phyloP scores from a whole-genome alignment of 805 yeast species.

The Kuraishia cidri region DNA sequence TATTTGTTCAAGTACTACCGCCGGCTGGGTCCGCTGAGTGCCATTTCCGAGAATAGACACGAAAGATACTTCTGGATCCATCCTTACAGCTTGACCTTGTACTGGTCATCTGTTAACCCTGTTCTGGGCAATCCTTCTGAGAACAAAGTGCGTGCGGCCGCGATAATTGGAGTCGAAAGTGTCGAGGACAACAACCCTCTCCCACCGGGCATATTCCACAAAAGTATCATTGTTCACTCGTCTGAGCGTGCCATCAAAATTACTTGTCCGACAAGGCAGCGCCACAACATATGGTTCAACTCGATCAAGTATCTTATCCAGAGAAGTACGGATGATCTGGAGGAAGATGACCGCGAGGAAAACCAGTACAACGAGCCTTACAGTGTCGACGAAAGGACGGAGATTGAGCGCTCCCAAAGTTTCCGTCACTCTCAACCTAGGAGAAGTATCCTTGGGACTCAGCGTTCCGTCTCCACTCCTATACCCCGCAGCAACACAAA shows the following conservation, averaged over 20 bases:
- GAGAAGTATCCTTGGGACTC: slow-evolving; percentile 1
- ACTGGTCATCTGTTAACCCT: slow-evolving; percentile 84
- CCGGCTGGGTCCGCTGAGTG: slow-evolving; percentile 63
- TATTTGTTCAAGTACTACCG: slow-evolving; percentile 79
- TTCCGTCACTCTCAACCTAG: slow-evolving; percentile 18
- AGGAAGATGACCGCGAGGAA: slow-evolving; percentile 2
- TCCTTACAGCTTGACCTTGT: slow-evolving; percentile 84
- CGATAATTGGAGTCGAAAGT: slow-evolving; percentile 70
- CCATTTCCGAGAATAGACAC: slow-evolving; percentile 74
- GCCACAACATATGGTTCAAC: slow-evolving; percentile 89
- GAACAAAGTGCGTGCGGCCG: slow-evolving; percentile 67
- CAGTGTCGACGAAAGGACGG: slow-evolving; percentile 3
- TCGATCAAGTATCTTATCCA: slow-evolving; percentile 67
- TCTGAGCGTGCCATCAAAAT: slow-evolving; percentile 54
- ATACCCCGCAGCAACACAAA: slow-evolving; percentile 1
- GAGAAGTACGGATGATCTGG: slow-evolving; percentile 2
- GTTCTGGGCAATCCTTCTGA: slow-evolving; percentile 58
- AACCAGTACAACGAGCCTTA: slow-evolving; percentile 2
- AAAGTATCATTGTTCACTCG: slow-evolving; percentile 71
- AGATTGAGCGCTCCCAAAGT: slow-evolving; percentile 15
- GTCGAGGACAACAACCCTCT: slow-evolving; percentile 79
- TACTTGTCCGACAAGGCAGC: slow-evolving; percentile 80
- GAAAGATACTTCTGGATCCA: slow-evolving; percentile 95
- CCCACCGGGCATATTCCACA: slow-evolving; percentile 83
- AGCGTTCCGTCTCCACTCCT: slow-evolving; percentile 1